Evolutionary conservation across 2,329 filamentous ascomycete genomes (phyloP), one percentile per base, ranked within the genome.

Genomic region (Nemania diffusa): DNA sequence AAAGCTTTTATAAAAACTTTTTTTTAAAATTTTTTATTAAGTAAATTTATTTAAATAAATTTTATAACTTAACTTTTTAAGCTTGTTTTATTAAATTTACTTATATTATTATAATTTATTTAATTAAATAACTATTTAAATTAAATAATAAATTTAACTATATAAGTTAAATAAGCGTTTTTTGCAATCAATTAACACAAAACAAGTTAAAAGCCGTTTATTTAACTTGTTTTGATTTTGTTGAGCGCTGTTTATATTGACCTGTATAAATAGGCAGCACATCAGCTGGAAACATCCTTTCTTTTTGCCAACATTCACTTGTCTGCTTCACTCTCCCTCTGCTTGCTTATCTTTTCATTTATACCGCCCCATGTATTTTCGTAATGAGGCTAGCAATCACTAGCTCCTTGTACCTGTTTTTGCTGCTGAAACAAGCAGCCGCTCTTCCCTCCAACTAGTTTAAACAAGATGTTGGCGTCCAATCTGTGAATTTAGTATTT

Each of bases 401-500:
- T 24, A 58, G 42, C 40, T 58, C 42, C 42, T 40, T 58, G 26
- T 58, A 34, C n/a, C 56, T 48, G 56, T 58, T 11, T 48, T 48
- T 58, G 26, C 55, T 57, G 37, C 24, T 57, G 17, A 57, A 34
- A 57, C 37, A 46, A 46, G 26, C 42, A 58, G 56, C 56, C 42
- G 56, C 56, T 46, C 42, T 58, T 48, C 56, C 56, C 42, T 48
- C 56, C 26, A 46, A 58, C 24, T 2, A 58, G 56, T 26, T 40
- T 58, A 58, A 40, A 58, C 40, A 58, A 46, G 56, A 58, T 48
- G 40, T 48, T 22, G 42, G 42, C 42, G 48, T 58, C 56, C 24
- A 58, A 58, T 58, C 56, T 48, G 55, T 57, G 40, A 58, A 58
- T 34, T 48, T 58, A 34, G 42, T 58, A 32, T 58, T 58, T 34